These are phyloP conservation scores for Ganoderma lucidum DNA, from an alignment of 1,284 basidiomycete species.

Conservation along the genomic window DNA sequence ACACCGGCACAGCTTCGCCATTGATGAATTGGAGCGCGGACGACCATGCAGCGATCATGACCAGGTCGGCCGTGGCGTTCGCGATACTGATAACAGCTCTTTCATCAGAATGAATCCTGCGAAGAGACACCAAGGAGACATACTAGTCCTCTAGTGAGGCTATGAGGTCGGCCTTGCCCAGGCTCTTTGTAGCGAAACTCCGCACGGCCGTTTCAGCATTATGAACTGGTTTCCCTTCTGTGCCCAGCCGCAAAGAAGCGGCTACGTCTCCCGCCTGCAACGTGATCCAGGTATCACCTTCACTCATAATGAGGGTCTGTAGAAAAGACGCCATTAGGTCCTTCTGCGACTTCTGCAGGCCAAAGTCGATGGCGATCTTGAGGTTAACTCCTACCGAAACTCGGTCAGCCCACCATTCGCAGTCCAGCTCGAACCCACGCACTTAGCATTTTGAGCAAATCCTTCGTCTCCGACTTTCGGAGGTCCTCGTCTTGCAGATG, in stretches of 20 bases:
- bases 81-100: conserved; percentile 59
- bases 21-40: conserved; percentile 59
- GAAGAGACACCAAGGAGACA: conserved; percentile 38
- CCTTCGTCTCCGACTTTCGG: conserved; percentile 66
- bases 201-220: conserved; percentile 72
- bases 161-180: conserved; percentile 79
- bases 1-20: conserved; percentile 71
- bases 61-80: conserved; percentile 79
- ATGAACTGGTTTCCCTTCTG: conserved; percentile 71
- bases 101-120: background rate
- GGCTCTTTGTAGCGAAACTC: conserved; percentile 78
- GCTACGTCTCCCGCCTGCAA: conserved; percentile 65
- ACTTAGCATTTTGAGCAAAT: conserved; percentile 78
- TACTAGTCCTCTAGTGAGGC: conserved; percentile 86
- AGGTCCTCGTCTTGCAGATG: conserved; percentile 77
- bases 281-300: conserved; percentile 83
- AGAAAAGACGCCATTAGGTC: conserved; percentile 85
- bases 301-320: conserved; percentile 87
- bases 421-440: conserved; percentile 35
- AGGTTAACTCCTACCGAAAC: conserved; percentile 70
- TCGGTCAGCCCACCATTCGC: conserved; percentile 22
- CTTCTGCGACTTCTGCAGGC: conserved; percentile 76
- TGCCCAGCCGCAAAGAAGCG: conserved; percentile 67
- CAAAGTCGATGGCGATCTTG: conserved; percentile 85
- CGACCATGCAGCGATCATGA: conserved; percentile 80